Base-by-base conservation (phyloP, 2,329 filamentous ascomycete genomes). In the Colletotrichum tamarilloi region DNA sequence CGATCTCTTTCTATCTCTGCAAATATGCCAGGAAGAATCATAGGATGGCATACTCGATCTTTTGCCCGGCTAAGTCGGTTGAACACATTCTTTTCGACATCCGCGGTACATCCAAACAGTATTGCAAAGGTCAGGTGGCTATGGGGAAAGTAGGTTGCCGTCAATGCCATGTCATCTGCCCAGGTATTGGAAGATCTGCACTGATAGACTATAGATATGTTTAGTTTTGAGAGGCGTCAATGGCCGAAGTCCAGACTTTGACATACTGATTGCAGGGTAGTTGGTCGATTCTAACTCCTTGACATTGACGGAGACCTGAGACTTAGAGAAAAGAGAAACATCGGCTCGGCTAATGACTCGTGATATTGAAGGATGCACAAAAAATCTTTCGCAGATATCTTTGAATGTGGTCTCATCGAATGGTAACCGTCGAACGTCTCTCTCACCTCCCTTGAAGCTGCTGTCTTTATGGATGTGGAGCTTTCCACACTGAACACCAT, bases 11-110 rank as follows among this genome's bases (percentile, higher is more conserved):
- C 80, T 1, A 82, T 66, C 59, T 82, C 81, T 1, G 76, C 77
- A 11, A 82, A 76, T 2, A 82, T 80, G 1, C 78, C 79, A 0
- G 78, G 77, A 6, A 81, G 11, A 0, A 82, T 55, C 3, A 82
- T 53, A 1, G 81, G 81, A 52, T 82, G 76, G 0, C 67, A 63
- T 0, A 67, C 74, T 8, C 76, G 76, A 16, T 62, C 58, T 16
- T 28, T 49, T 7, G 58, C 32, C 19, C 58, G n/a, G 8, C 35
- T 49, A 9, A 62, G 32, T 16, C 58, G 16, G 42, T 62, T 62
- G 32, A 62, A 49, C 5, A 62, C 58, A 12, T 28, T 42, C 24
- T 49, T 62, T 8, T 62, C 58, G 22, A 35, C 26, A 1, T 42
- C 42, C 8, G 32, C 32, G 7, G 58, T 62, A n/a, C 58, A 62